Evolutionary conservation across 2,329 filamentous ascomycete species (phyloP).

Genomic region (Apiospora arundinis): DNA sequence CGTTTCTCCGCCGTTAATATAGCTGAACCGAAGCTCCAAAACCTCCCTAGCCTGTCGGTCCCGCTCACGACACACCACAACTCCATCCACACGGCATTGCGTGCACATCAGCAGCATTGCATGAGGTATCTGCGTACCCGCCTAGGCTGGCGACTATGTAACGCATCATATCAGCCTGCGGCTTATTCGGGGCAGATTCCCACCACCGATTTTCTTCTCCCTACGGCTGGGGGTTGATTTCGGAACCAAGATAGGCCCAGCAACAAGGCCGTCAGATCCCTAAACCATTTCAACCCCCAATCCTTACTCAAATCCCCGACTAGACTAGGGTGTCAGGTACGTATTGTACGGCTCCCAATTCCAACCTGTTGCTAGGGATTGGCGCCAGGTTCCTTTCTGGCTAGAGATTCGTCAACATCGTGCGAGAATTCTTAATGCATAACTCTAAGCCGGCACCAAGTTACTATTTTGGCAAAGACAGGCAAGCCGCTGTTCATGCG

Average conservation of each 20-base stretch:
- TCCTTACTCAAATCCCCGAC: conserved; percentile 5
- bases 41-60: conserved; percentile 9
- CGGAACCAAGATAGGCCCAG: conserved; percentile 20
- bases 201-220: conserved; percentile 37
- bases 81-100: conserved; percentile 19
- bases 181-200: conserved; percentile 53
- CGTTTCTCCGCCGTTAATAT: conserved; percentile 17
- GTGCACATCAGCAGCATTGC: conserved; percentile 7
- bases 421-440: conserved; percentile 7
- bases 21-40: conserved; percentile 11
- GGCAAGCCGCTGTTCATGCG: background rate
- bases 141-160: conserved; percentile 35
- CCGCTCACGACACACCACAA: conserved; percentile 7
- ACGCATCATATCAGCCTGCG: conserved; percentile 54
- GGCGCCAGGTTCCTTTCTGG: conserved; percentile 11
- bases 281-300: conserved; percentile 11
- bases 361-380: conserved; percentile 7
- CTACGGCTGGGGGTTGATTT: conserved; percentile 28
- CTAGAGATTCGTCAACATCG: conserved; percentile 1
- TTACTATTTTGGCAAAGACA: conserved; percentile 15
- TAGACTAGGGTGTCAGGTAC: conserved; percentile 1
- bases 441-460: conserved; percentile 8
- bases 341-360: background rate
- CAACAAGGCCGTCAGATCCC: conserved; percentile 19
- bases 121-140: conserved; percentile 11